Percentiles rank a stretch among this genome's conserved stretches.
These are phyloP conservation scores for Cytospora paraplurivora DNA, from an alignment of 2,329 filamentous ascomycete species.

Conservation along the genomic window DNA sequence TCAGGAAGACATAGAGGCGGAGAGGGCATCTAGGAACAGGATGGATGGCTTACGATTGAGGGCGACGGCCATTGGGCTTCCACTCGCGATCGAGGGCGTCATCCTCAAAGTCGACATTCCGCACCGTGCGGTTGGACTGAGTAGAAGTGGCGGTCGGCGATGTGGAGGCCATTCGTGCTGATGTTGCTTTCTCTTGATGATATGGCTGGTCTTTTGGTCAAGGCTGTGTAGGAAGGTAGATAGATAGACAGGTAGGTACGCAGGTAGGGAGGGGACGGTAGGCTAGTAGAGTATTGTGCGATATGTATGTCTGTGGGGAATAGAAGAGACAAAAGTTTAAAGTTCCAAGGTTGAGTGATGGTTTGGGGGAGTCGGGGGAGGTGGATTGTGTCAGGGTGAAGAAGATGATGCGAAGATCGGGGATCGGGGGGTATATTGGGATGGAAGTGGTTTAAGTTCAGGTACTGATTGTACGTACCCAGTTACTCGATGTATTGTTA, in stretches of 20 bases:
- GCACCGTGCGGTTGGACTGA: slow-evolving; percentile 17
- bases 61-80: slow-evolving; percentile 76
- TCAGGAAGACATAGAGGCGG: slow-evolving; percentile 58
- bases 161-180: slow-evolving; percentile 28
- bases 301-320: background rate
- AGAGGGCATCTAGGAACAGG: slow-evolving; percentile 47
- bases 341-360: background rate
- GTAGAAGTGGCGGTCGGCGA: slow-evolving; percentile 24
- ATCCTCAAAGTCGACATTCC: slow-evolving; percentile 45
- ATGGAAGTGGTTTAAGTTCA: slow-evolving; percentile 3
- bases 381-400: background rate
- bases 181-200: slow-evolving; percentile 3
- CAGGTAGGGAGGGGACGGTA: background rate
- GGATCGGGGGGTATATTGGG: slow-evolving; percentile 1
- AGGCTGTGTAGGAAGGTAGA: background rate
- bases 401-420: slow-evolving; percentile 3
- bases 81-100: slow-evolving; percentile 75
- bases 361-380: background rate
- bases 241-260: background rate
- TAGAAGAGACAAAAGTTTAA: background rate
- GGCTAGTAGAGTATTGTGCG: background rate
- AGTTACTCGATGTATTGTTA: background rate
- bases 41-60: slow-evolving; percentile 72
- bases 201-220: background rate
- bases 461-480: background rate